Base-by-base conservation (phyloP, 73 alveolate genomes). In the Tetrahymena borealis region DNA sequence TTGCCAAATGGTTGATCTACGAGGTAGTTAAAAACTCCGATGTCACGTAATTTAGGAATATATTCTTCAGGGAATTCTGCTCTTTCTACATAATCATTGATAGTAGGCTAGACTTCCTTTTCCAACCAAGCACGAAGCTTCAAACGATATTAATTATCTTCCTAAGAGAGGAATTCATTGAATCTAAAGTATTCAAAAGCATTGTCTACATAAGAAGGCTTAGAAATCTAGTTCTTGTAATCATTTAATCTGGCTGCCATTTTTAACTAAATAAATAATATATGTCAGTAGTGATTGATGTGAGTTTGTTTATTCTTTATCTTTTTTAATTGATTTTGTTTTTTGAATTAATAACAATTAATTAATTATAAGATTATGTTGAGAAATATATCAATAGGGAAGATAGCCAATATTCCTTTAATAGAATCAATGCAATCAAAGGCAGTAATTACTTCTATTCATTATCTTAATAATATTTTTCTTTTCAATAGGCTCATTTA, bases 51-150 rank as follows among this genome's bases (percentile, higher is more conserved):
- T 60, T 60, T 60, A 24, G 85, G 85, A 35, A 60, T 60, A 35
- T 60, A 60, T 79, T 79, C 93, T 39, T 90, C 78, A 16, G 95
- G 95, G 42, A 93, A 93, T 39, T 39, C 33, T 9, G 95, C 95
- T 78, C 91, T 42, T 38, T 93, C 95, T 31, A 93, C 95, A 85
- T 85, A 85, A 10, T 79, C 93, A 40, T 79, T 93, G 36, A 93
- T 93, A 32, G 90, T 93, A 40, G 90, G 91, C 39, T 39, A 32
- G 37, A 92, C 85, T 91, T 93, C 78, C 85, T 60, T 60, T 60
- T 60, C 85, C 28, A 60, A 60, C 85, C 85, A 60, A 60, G 85
- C 85, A 60, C 85, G 85, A 35, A 60, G 85, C 31, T 60, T 60
- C n/a, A 60, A 35, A 60, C 85, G 85, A 35, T 24, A 60, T 60